A percentile compares a stretch with the other conserved stretches of the same genome.
Evolutionary conservation across 106 monocot genomes (phyloP).

Genomic region (Chionographis japonica): DNA sequence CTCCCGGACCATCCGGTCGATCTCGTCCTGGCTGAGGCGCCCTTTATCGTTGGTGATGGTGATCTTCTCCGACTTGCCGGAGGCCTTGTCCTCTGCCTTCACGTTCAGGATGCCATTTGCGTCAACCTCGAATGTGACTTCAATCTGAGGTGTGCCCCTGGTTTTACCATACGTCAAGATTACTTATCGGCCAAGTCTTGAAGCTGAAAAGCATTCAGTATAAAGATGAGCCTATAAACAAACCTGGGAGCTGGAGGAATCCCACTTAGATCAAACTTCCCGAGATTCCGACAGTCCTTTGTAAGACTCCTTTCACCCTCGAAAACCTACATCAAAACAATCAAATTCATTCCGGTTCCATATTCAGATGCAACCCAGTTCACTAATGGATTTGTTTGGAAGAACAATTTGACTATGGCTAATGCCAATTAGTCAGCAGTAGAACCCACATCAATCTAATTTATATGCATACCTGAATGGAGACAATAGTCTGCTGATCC

Average conservation of each 20-base stretch:
- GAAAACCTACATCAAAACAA: conserved; percentile 34
- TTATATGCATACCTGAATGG: too few relatives aligned
- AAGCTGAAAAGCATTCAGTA: not conserved
- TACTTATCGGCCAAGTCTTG: too few relatives aligned
- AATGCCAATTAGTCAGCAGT: too few relatives aligned
- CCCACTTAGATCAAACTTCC: conserved; percentile 50
- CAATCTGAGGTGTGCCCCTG: conserved; percentile 65
- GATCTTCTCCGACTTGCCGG: conserved; percentile 51
- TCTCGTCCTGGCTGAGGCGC: conserved; percentile 29
- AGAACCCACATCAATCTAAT: too few relatives aligned
- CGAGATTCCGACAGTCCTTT: conserved; percentile 45
- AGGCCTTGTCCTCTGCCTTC: conserved; percentile 55
- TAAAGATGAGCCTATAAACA: not conserved
- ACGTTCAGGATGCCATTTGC: conserved; percentile 68
- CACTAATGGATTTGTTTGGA: too few relatives aligned
- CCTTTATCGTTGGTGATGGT: conserved; percentile 67
- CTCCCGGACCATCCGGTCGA: conserved; percentile 30
- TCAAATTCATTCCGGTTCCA: too few relatives aligned
- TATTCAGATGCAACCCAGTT: too few relatives aligned
- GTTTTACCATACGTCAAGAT: not conserved
- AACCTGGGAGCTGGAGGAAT: conserved; percentile 60
- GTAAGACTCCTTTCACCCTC: conserved; percentile 59
- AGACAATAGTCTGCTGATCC: conserved; percentile 31
- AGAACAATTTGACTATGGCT: too few relatives aligned
- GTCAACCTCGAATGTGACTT: conserved; percentile 62